A percentile compares a stretch with the other conserved stretches of the same genome.
Conservation (phyloP, 2,329 filamentous ascomycete genomes). For the Trichocomaceae sp. region DNA sequence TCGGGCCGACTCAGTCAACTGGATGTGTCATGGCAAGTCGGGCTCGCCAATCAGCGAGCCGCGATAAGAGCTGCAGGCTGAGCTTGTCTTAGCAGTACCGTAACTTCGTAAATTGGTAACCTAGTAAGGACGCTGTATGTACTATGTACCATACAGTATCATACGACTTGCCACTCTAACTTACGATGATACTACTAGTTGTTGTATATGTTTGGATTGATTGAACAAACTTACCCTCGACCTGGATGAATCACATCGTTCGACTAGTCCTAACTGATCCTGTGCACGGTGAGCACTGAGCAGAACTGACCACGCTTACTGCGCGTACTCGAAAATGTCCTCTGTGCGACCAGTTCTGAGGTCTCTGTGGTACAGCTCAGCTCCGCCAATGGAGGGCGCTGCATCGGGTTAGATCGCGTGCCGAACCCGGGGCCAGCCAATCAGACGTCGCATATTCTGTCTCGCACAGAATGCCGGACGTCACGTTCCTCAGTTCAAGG, state of each 20-base stretch:
- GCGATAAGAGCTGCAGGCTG: constrained; percentile 6
- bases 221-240: not conserved
- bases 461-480: not conserved
- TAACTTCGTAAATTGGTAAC: too few relatives aligned
- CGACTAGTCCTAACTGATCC: not conserved
- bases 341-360: not conserved
- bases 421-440: not conserved
- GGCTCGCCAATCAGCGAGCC: not conserved
- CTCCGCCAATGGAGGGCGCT: not conserved
- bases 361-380: not conserved
- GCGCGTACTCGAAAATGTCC: not conserved
- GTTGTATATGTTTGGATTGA: too few relatives aligned
- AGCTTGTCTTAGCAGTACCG: too few relatives aligned
- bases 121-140: not conserved
- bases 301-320: not conserved
- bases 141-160: not conserved
- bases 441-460: not conserved
- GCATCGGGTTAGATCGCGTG: not conserved
- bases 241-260: too few relatives aligned
- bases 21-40: constrained; percentile 10
- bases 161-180: not conserved
- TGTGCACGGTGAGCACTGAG: not conserved
- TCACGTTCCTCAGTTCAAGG: too few relatives aligned
- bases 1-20: constrained; percentile 7
- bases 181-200: too few relatives aligned